Base-by-base conservation (phyloP, 2,329 filamentous ascomycete genomes). In the Xylaria polymorpha region DNA sequence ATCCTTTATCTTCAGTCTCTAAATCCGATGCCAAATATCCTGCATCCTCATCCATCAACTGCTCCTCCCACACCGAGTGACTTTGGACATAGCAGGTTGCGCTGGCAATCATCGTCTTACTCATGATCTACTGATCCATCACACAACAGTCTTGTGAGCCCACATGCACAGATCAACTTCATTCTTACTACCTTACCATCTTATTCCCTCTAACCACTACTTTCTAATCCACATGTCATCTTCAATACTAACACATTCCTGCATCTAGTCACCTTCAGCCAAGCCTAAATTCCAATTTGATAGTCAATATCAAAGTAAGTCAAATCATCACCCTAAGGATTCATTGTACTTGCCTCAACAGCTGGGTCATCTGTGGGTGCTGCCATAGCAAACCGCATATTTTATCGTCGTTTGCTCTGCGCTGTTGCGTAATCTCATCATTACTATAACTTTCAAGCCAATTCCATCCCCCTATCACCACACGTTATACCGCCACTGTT, bases 221-320 rank as follows among this genome's bases (percentile, higher is more conserved):
- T 20, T 32, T 4, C 4, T 2, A 48, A 32, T 43, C 44, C 35
- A 43, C 22, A 39, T 53, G 14, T 10, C 5, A 29, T 29, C 14
- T 43, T 46, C 9, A 18, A 4, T 60, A 51, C 56, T 61, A 22
- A 68, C 35, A 20, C n/a, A 7, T 12, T 39, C 46, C 32, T 50
- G n/a, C 48, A n/a, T 51, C 29, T 18, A 64, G 56, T n/a, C 41
- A 22, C 18, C 37, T 43, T 50, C 15, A 7, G 35, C 32, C 3
- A 55, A 59, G 15, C 14, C 43, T 51, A 12, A 9, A n/a, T 43
- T 56, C 15, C 37, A 8, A 35, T 22, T 35, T 55, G 7, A 39
- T 7, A 25, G 22, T 39, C 37, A 39, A 41, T n/a, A 50, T 14
- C n/a, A 29, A 60, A 41, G 66, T 64, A 55, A 48, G 66, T 64